Base-by-base conservation (phyloP, 208 protist species). In the Wallacemonas sp. region DNA sequence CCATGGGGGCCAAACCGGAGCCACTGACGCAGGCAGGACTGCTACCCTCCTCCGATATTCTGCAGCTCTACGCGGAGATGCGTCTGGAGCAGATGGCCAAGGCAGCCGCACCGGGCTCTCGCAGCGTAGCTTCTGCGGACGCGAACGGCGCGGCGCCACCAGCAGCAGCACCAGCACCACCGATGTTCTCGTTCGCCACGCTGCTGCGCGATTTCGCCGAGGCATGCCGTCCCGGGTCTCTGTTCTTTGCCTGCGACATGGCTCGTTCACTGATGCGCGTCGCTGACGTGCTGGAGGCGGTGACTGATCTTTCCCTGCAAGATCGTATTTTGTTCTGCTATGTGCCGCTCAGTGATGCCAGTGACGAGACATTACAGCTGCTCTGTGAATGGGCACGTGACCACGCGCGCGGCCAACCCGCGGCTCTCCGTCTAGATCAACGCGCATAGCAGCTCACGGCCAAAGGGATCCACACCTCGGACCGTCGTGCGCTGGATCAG, bases 301-400 rank as follows among this genome's bases (percentile, higher is more conserved):
- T 93, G 2, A 23, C 28, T 1, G 79, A 28, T 12, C 79, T 95
- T 18, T 31, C 75, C 7, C 72, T 92, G 22, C 57, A 28, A 3
- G 86, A 95, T 68, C 77, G 82, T 29, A 84, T 90, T 61, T 41
- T 90, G n/a, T 92, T 95, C 39, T 91, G 83, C 64, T 92, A 85
- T 44, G 57, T 89, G n/a, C 89, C 89, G n/a, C 55, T 92, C 11
- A 88, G 70, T 67, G 82, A 85, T 32, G 73, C 39, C 28, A 78
- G 74, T 61, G 55, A 72, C 7, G 77, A 79, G 20, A 80, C 76
- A 31, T 65, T 82, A 45, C 48, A 66, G 22, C 74, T 91, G 14
- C 69, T 95, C 12, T 48, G 68, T 18, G 55, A 20, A 3, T 95
- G 83, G 57, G 89, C 86, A 12, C 42, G 38, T 16, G 76, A 84